A percentile compares a stretch with the other conserved stretches of the same genome.
phyloP scores from a whole-genome alignment of 192 early-diverging fungal species.

The Backusella sp. region DNA sequence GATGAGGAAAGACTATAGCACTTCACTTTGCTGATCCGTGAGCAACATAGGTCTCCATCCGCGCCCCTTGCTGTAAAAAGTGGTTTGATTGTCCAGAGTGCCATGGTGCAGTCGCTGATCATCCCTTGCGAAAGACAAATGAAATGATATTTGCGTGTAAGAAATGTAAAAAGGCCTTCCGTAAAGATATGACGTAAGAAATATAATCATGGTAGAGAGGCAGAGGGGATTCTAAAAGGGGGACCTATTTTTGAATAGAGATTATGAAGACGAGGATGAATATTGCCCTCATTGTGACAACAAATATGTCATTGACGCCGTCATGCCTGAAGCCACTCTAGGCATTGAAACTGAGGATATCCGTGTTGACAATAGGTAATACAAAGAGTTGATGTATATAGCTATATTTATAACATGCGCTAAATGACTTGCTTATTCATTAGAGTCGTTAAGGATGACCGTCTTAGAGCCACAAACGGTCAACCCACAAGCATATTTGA shows the following conservation, averaged over 20 bases:
- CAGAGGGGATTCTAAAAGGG: background rate
- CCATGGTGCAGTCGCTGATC: slow-evolving; percentile 78
- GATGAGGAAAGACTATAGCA: background rate
- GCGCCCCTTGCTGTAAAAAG: slow-evolving; percentile 89
- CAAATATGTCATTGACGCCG: slow-evolving; percentile 92
- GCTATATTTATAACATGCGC: background rate
- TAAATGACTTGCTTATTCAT: background rate
- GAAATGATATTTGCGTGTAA: slow-evolving; percentile 98
- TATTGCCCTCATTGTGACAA: slow-evolving; percentile 99
- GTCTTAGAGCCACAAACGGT: background rate
- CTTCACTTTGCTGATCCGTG: background rate
- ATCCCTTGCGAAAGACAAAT: slow-evolving; percentile 71
- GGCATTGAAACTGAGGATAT: slow-evolving; percentile 94
- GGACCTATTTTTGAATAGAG: slow-evolving; percentile 40
- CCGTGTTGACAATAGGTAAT: slow-evolving; percentile 67
- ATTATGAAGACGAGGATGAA: slow-evolving; percentile 94
- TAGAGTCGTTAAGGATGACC: slow-evolving; percentile 33
- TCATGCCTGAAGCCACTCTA: slow-evolving; percentile 79
- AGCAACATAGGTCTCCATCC: slow-evolving; percentile 70
- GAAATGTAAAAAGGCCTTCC: slow-evolving; percentile 76
- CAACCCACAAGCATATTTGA: slow-evolving; percentile 28
- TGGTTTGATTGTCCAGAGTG: slow-evolving; percentile 99
- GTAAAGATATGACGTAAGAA: slow-evolving; percentile 27
- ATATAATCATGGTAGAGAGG: background rate
- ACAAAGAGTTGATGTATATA: background rate